Percentiles rank a stretch among this genome's conserved stretches.
Evolutionary conservation across 495 filamentous ascomycete species (phyloP).

Genomic region (Trichoderma reesei): DNA sequence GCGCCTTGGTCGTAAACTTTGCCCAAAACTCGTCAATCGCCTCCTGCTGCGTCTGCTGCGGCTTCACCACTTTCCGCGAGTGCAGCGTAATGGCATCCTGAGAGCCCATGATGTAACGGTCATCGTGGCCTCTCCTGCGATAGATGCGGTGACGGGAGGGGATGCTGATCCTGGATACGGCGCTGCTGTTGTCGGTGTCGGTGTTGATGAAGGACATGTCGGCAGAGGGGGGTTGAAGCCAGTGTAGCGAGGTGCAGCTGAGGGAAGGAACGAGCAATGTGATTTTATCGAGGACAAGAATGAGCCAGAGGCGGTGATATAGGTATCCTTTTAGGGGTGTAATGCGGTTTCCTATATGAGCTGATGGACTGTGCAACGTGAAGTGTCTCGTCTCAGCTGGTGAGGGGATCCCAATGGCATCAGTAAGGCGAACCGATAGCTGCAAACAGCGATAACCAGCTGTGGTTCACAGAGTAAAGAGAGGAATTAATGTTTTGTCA

Average conservation of each 20-base stretch:
- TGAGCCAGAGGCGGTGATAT: too few relatives aligned
- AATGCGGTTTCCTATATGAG: not conserved
- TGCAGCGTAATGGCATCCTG: not conserved
- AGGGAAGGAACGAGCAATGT: not conserved
- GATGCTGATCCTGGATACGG: not conserved
- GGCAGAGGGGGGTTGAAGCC: not conserved
- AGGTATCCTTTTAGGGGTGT: too few relatives aligned
- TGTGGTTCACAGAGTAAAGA: not conserved
- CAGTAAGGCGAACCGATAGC: not conserved
- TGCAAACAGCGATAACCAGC: too few relatives aligned
- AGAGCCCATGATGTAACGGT: not conserved
- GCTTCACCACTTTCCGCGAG: not conserved
- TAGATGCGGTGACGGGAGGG: not conserved
- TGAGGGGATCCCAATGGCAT: not conserved
- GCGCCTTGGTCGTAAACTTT: slow-evolving; percentile 57
- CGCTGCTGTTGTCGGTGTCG: slow-evolving; percentile 1
- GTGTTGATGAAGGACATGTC: not conserved
- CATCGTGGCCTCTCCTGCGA: not conserved
- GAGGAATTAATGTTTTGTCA: too few relatives aligned
- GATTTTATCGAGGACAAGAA: too few relatives aligned
- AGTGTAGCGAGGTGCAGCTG: not conserved
- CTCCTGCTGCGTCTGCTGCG: slow-evolving; percentile 56
- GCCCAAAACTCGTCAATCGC: slow-evolving; percentile 70
- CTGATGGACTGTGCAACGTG: not conserved
- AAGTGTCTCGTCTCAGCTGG: not conserved